Conservation (phyloP, 441 rosid genomes). For the Brassica hybrid region DNA sequence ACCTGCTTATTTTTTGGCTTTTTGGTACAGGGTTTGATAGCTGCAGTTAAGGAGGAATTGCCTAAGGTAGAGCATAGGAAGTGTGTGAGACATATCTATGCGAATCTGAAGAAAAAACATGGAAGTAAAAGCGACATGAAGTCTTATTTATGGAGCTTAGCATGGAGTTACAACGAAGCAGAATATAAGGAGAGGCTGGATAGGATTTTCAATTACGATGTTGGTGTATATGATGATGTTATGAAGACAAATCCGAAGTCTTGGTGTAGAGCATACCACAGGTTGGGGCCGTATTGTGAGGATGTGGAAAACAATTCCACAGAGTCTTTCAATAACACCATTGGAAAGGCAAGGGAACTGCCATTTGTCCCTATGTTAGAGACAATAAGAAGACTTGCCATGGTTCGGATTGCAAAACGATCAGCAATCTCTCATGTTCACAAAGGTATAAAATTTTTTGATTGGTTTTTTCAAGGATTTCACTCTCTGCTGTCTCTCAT, state of each 20-base stretch:
- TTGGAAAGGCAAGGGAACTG: too few relatives aligned
- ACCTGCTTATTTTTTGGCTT: neutral
- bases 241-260: neutral
- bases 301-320: neutral
- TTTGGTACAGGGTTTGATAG: neutral
- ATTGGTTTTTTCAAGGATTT: neutral
- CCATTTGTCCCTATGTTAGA: too few relatives aligned
- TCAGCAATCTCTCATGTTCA: neutral
- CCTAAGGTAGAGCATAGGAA: neutral
- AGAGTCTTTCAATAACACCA: too few relatives aligned
- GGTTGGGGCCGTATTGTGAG: neutral
- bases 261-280: neutral
- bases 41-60: neutral
- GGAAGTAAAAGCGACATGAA: too few relatives aligned
- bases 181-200: too few relatives aligned
- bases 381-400: neutral
- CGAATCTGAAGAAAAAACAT: too few relatives aligned
- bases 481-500: neutral
- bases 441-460: neutral
- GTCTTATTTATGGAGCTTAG: too few relatives aligned
- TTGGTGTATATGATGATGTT: neutral
- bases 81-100: too few relatives aligned
- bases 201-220: too few relatives aligned
- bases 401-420: neutral
- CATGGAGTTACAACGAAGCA: too few relatives aligned